Base-by-base conservation (phyloP, 2,329 filamentous ascomycete genomes). In the Tolypocladium ophioglossoides region DNA sequence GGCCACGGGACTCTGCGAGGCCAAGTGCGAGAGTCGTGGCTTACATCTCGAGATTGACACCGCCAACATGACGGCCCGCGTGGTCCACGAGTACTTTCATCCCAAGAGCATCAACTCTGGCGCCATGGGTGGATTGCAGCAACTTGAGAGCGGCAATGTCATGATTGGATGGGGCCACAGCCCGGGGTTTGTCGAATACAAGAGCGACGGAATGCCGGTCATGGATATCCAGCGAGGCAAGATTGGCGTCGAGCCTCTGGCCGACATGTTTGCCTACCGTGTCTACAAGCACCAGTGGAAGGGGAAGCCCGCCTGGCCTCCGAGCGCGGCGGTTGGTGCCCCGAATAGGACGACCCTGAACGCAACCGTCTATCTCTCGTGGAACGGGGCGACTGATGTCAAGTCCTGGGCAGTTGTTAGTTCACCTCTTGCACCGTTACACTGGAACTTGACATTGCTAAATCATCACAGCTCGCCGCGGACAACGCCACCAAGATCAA, bases 51-150 rank as follows among this genome's bases (percentile, higher is more conserved):
- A 63, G 47, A 62, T 70, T 18, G 63, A 68, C 56, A 48, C 58
- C 34, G 54, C 55, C 12, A 56, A 54, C n/a, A 65, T 64, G 66
- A 68, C 67, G 4, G 66, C 58, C 2, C 55, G 57, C 22, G 51
- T 68, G n/a, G 59, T 68, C 1, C 55, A 58, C 11, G 66, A 69
- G 50, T 67, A 65, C 54, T 61, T 54, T 50, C 66, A 69, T 50
- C 66, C 67, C 1, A 50, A 56, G 3, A 44, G 56, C 6, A 44
- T 65, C 52, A 56, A 65, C 52, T 60, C 65, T 10, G 61, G 61
- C 5, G 62, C 61, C 51, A 64, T 63, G 62, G 65, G 66, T 27
- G 61, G 64, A 18, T 41, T 66, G 24, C 59, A 62, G 35, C 34
- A 53, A 10, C 62, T 67, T 8, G 59, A 60, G n/a, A 64, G 57